phyloP scores from a whole-genome alignment of 192 early-diverging fungal genomes.

The Umbelopsis isabellina region DNA sequence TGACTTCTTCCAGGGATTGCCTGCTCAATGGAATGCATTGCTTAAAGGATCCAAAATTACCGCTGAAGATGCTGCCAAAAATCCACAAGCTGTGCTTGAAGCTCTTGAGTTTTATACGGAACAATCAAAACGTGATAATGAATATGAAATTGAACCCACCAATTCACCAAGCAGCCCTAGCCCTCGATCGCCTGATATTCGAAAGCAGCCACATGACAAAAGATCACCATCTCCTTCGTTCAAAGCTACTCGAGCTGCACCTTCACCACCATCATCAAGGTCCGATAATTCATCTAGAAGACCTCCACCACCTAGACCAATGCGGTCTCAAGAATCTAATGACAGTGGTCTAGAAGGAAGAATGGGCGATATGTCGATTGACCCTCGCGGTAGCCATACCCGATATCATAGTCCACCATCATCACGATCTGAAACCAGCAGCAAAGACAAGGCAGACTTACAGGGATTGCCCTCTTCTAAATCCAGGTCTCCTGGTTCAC shows the following conservation, averaged over 20 bases:
- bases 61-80: constrained; percentile 96
- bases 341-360: not conserved
- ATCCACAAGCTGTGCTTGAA: constrained; percentile 97
- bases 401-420: constrained; percentile 7
- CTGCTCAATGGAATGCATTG: constrained; percentile 93
- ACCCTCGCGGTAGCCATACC: not conserved
- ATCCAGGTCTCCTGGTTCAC: not conserved
- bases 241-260: constrained; percentile 29
- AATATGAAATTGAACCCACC: constrained; percentile 15
- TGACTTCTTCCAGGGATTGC: constrained; percentile 70
- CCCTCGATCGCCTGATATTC: not conserved
- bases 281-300: constrained; percentile 2
- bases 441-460: not conserved
- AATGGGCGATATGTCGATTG: constrained; percentile 15
- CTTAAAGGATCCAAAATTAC: constrained; percentile 94
- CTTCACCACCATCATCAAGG: constrained; percentile 12
- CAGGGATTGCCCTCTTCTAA: constrained; percentile 8
- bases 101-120: constrained; percentile 99
- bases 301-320: constrained; percentile 19
- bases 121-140: constrained; percentile 59
- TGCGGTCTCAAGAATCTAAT: constrained; percentile 24
- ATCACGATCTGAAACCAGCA: not conserved
- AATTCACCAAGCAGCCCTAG: not conserved
- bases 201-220: constrained; percentile 19
- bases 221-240: constrained; percentile 32